Conservation (phyloP, 208 protist genomes). For the Giardia muris region DNA sequence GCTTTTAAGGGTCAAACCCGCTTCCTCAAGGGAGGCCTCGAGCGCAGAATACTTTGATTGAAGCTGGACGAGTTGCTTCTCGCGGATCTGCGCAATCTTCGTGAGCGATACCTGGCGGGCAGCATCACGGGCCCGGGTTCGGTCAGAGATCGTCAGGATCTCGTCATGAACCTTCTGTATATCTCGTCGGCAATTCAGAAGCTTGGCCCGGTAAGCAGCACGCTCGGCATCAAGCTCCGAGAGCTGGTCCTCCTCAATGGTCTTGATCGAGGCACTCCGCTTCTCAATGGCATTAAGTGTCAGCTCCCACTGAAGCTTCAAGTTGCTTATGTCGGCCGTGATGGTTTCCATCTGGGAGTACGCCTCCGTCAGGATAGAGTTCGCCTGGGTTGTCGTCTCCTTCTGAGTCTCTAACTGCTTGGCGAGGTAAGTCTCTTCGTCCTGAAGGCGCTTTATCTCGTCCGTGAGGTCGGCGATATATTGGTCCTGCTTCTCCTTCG, state of each 20-base stretch:
- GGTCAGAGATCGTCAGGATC: neutral
- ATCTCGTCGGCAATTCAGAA: neutral
- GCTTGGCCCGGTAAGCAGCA: neutral
- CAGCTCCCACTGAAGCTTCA: neutral
- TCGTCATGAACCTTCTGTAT: neutral
- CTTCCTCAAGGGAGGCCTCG: neutral
- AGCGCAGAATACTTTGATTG: neutral
- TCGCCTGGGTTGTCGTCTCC: neutral
- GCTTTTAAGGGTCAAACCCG: neutral
- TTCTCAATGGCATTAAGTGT: conserved; percentile 23
- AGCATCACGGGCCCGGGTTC: neutral
- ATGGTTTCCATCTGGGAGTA: neutral
- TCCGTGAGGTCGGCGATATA: neutral
- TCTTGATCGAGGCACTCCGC: neutral
- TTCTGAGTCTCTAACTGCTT: conserved; percentile 9
- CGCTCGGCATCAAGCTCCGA: neutral
- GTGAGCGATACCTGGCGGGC: no score
- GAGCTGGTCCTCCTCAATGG: neutral
- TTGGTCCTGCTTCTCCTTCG: neutral
- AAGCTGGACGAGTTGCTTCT: neutral
- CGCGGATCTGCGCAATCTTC: neutral
- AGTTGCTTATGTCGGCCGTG: neutral
- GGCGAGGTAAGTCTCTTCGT: neutral
- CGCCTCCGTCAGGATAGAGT: conserved; percentile 6
- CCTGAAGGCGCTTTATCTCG: neutral